Percentiles rank a stretch among this genome's conserved stretches.
Conservation (phyloP, 306 rosid species). For the Castanea mollissima region DNA sequence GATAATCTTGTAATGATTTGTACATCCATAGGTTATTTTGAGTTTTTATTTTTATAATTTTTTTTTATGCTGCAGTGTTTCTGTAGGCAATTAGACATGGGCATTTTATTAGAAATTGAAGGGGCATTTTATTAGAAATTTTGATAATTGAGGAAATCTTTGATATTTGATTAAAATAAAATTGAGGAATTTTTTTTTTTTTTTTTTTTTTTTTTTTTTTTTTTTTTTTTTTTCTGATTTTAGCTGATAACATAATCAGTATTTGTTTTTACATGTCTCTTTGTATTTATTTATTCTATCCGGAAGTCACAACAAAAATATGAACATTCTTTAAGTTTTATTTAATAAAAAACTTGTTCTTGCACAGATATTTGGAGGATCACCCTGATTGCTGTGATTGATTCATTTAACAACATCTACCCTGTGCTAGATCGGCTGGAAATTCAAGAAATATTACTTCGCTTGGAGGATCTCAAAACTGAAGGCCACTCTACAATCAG, state of each 20-base stretch:
- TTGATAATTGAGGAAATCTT: too few relatives aligned
- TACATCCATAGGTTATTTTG: background rate
- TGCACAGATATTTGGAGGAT: constrained; percentile 59
- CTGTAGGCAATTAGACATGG: background rate
- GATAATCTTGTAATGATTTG: background rate
- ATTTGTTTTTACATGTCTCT: too few relatives aligned
- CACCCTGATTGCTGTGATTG: constrained; percentile 61
- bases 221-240: too few relatives aligned
- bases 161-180: too few relatives aligned
- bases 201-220: too few relatives aligned
- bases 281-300: too few relatives aligned
- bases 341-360: background rate
- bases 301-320: too few relatives aligned
- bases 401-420: constrained; percentile 57
- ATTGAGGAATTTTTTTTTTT: too few relatives aligned
- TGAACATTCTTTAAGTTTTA: background rate
- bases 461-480: constrained; percentile 57
- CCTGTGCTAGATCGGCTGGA: constrained; percentile 72
- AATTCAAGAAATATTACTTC: constrained; percentile 70
- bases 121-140: background rate
- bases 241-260: too few relatives aligned
- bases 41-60: background rate
- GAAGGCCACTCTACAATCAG: constrained; percentile 49
- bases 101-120: background rate
- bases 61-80: background rate